A percentile compares a stretch with the other conserved stretches of the same genome.
Conservation (phyloP, 108 stramenopile genomes). For the Cyclotella cryptica region DNA sequence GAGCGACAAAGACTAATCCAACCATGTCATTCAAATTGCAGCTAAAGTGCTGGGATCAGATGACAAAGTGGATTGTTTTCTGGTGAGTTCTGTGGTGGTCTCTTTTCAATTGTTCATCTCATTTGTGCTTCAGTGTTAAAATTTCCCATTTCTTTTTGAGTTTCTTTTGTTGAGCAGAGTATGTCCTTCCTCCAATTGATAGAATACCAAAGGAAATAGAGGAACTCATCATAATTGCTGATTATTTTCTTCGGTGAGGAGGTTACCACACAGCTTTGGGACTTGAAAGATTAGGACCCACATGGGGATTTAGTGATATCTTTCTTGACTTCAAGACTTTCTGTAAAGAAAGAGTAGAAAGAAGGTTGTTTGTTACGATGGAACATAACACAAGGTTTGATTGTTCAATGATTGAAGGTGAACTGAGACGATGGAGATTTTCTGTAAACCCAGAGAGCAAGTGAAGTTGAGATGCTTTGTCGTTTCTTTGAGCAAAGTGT, state of each 20-base stretch:
- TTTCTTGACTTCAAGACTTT: conserved; percentile 34
- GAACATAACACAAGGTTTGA: conserved; percentile 49
- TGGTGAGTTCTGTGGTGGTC: neutral
- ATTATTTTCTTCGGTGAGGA: conserved; percentile 41
- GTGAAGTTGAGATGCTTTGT: neutral
- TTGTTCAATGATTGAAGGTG: conserved; percentile 37
- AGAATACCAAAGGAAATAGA: conserved; percentile 31
- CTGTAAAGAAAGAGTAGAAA: conserved; percentile 25
- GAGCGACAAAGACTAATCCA: conserved; percentile 10
- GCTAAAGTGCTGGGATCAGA: conserved; percentile 45
- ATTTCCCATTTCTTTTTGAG: neutral
- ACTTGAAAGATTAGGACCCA: conserved; percentile 10
- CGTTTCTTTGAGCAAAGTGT: conserved; percentile 23
- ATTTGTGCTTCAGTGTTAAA: neutral
- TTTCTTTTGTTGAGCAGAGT: conserved; percentile 14
- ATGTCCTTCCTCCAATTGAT: conserved; percentile 45
- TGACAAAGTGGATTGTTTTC: conserved; percentile 36
- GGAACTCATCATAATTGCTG: conserved; percentile 40
- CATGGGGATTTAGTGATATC: conserved; percentile 28
- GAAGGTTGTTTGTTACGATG: conserved; percentile 19
- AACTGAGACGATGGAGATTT: conserved; percentile 34
- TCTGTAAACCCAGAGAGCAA: neutral
- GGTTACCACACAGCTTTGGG: conserved; percentile 23
- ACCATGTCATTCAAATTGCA: conserved; percentile 51
- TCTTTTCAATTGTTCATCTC: neutral